phyloP scores from a whole-genome alignment of 495 filamentous ascomycete species.

The Hyaloscypha hepaticicola region DNA sequence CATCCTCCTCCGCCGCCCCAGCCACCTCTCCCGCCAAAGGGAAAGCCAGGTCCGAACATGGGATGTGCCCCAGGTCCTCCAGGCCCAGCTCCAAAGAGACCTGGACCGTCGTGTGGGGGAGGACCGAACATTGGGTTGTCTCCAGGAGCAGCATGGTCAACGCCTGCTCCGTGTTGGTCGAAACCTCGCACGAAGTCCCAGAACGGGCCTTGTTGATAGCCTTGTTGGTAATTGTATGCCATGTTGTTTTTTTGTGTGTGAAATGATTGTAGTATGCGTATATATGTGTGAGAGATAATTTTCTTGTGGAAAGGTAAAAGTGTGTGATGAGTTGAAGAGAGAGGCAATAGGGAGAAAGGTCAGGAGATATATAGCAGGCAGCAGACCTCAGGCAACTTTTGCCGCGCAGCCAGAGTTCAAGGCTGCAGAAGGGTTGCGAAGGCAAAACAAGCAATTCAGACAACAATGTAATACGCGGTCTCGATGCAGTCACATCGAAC shows the following conservation, averaged over 20 bases:
- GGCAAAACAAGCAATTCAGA: conserved; percentile 18
- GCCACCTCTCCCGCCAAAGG: conserved; percentile 10
- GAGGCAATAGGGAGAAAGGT: conserved; percentile 6
- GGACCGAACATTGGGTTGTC: conserved; percentile 1
- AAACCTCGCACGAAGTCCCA: conserved; percentile 29
- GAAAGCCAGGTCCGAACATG: background rate
- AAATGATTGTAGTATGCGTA: conserved; percentile 8
- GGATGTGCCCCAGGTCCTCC: background rate
- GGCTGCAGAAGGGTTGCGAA: background rate
- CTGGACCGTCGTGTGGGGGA: conserved; percentile 8
- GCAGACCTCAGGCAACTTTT: background rate
- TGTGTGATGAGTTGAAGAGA: conserved; percentile 10
- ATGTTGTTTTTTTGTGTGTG: conserved; percentile 22
- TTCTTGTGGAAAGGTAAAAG: conserved; percentile 24
- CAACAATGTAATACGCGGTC: conserved; percentile 19
- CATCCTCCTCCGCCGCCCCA: conserved; percentile 10
- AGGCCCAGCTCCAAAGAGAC: conserved; percentile 7
- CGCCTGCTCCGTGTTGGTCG: conserved; percentile 28
- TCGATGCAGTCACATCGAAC: conserved; percentile 21
- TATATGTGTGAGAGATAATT: conserved; percentile 14
- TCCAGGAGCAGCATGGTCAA: conserved; percentile 23
- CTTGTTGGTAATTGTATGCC: conserved; percentile 32
- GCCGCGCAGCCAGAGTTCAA: background rate
- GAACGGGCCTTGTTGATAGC: conserved; percentile 30
- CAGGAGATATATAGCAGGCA: conserved; percentile 20